Evolutionary conservation across 2,329 filamentous ascomycete species (phyloP).

Genomic region (Botryosphaeria dothidea): DNA sequence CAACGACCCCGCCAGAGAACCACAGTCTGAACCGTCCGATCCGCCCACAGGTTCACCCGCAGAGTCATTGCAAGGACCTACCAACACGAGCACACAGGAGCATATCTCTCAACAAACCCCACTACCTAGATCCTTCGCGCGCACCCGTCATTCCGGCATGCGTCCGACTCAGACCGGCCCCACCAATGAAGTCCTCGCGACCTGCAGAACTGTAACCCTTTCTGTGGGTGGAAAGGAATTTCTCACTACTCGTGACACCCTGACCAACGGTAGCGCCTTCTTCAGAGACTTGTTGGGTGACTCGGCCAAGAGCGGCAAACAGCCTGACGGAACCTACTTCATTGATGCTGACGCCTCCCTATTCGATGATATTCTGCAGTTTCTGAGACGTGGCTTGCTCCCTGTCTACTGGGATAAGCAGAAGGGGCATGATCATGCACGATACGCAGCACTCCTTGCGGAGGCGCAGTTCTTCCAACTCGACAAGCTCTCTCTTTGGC

Average conservation of each 20-base stretch:
- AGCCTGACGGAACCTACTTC: slow-evolving; percentile 35
- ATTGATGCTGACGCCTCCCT: slow-evolving; percentile 36
- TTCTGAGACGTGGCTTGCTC: slow-evolving; percentile 33
- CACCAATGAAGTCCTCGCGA: background rate
- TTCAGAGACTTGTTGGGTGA: slow-evolving; percentile 28
- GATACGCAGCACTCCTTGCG: slow-evolving; percentile 32
- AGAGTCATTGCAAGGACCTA: background rate
- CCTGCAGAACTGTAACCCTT: background rate
- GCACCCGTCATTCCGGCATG: background rate
- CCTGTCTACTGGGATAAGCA: slow-evolving; percentile 37
- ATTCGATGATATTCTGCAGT: slow-evolving; percentile 39
- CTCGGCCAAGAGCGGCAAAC: slow-evolving; percentile 24
- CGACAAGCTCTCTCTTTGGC: background rate
- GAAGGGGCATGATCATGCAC: slow-evolving; percentile 32
- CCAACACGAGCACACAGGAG: background rate
- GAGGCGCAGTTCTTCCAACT: slow-evolving; percentile 38
- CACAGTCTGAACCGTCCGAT: background rate
- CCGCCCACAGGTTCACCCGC: background rate
- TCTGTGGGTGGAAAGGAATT: slow-evolving; percentile 18
- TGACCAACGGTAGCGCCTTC: slow-evolving; percentile 26
- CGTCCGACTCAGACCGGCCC: background rate
- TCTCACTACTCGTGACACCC: slow-evolving; percentile 23
- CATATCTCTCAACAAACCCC: background rate
- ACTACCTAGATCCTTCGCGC: background rate
- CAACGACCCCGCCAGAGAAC: background rate